Base-by-base conservation (phyloP, 106 monocot species). In the Dendrobium catenatum region DNA sequence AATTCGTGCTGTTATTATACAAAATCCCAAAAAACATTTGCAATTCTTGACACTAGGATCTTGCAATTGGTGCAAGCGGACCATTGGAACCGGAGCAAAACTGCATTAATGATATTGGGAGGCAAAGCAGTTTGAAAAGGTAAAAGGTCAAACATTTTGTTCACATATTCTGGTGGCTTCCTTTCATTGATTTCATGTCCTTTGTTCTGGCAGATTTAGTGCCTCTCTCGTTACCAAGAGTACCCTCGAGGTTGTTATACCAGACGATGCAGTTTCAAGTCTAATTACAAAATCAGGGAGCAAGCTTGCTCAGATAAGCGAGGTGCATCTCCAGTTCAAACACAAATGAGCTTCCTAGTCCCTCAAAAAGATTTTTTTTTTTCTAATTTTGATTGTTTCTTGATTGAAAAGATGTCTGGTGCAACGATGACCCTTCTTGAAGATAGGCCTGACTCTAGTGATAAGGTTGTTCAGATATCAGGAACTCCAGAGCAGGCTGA, bases 401-500 rank as follows among this genome's bases (percentile, higher is more conserved):
- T 46, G 61, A 29, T 58, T 81, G 75, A 81, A 83, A 84, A 99
- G 99, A 90, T 99, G 84, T 99, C 95, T 77, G 99, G 99, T 79
- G 95, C 99, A 43, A 87, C 82, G 51, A 87, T 99, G 55, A 89
- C 74, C 33, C 86, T 95, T 64, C 72, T 91, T 20, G 93, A 93
- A 68, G 99, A 91, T 55, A 79, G 82, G 80, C 79, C 91, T 44
- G 95, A 95, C 5, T 66, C 77, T 61, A 80, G 83, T 27, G 88
- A 90, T 66, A 93, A 90, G 78, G 77, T 93, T 83, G 93, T 98
- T 83, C 77, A 84, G 82, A 98, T 98, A 88, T 93, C 93, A 40
- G 98, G 98, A 83, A 95, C 83, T 59, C 95, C 95, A 24, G 98
- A 95, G 68, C 98, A 98, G 87, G 86, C 95, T 80, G 91, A 91